phyloP scores from a whole-genome alignment of 2,329 filamentous ascomycete genomes.

The Acarospora socialis region DNA sequence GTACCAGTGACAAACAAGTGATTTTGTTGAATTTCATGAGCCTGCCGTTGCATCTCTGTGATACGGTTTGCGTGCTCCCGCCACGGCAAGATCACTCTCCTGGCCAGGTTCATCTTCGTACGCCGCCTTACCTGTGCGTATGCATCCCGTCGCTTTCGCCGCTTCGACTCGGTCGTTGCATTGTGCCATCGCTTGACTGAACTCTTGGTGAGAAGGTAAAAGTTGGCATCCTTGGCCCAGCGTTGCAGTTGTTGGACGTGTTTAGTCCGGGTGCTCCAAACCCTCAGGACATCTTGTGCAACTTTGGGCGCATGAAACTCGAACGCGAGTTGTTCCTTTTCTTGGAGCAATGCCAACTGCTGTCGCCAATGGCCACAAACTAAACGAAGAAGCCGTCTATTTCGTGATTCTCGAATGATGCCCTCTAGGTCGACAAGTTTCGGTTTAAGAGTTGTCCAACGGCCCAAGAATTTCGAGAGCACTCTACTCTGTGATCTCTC shows the following conservation, averaged over 20 bases:
- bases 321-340: slow-evolving; percentile 27
- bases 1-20: slow-evolving; percentile 23
- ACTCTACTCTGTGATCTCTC: slow-evolving; percentile 12
- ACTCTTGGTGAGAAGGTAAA: slow-evolving; percentile 39
- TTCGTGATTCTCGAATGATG: slow-evolving; percentile 21
- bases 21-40: slow-evolving; percentile 22
- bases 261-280: slow-evolving; percentile 25
- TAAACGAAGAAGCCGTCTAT: slow-evolving; percentile 21
- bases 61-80: slow-evolving; percentile 21
- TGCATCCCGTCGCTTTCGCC: slow-evolving; percentile 39
- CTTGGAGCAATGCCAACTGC: slow-evolving; percentile 24
- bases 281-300: slow-evolving; percentile 25
- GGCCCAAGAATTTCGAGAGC: slow-evolving; percentile 1
- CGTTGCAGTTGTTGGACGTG: slow-evolving; percentile 34
- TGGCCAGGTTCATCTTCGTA: slow-evolving; percentile 40
- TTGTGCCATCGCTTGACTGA: slow-evolving; percentile 38
- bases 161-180: slow-evolving; percentile 35
- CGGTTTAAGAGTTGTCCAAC: background rate
- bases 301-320: slow-evolving; percentile 31
- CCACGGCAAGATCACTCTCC: slow-evolving; percentile 27
- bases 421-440: slow-evolving; percentile 24
- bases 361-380: slow-evolving; percentile 26
- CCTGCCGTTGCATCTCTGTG: slow-evolving; percentile 26
- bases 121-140: slow-evolving; percentile 40
- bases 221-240: slow-evolving; percentile 41